A percentile compares a stretch with the other conserved stretches of the same genome.
These are phyloP conservation scores for Xylaria multiplex DNA, from an alignment of 2,329 filamentous ascomycete genomes.

Conservation along the genomic window DNA sequence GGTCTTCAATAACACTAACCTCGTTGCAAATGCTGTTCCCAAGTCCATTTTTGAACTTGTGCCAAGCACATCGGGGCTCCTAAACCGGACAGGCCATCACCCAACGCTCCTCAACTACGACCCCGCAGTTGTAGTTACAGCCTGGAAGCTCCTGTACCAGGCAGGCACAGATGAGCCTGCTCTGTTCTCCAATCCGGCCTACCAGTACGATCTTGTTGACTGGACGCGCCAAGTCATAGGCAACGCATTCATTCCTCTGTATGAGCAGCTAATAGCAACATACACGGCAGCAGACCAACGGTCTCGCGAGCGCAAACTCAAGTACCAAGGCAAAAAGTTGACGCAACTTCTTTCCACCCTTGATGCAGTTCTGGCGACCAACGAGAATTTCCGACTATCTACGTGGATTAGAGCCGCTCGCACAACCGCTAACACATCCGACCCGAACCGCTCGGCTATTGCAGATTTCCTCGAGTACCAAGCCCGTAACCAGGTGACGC, in stretches of 20 bases:
- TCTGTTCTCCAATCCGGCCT: constrained; percentile 35
- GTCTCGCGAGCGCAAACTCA: constrained; percentile 4
- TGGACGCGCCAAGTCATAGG: constrained; percentile 36
- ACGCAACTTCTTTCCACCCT: constrained; percentile 29
- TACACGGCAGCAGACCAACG: constrained; percentile 16
- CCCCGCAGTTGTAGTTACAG: constrained; percentile 25
- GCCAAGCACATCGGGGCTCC: constrained; percentile 31
- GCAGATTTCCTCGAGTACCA: constrained; percentile 39
- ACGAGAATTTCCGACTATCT: constrained; percentile 32
- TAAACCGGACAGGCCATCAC: constrained; percentile 38
- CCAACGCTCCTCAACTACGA: constrained; percentile 38
- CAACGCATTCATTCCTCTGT: constrained; percentile 37
- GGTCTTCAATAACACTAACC: constrained; percentile 39
- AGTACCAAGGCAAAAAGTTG: constrained; percentile 28
- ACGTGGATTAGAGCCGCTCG: constrained; percentile 36
- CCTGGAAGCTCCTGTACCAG: constrained; percentile 34
- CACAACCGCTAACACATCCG: constrained; percentile 24
- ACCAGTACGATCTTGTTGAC: constrained; percentile 38
- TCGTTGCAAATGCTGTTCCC: constrained; percentile 35
- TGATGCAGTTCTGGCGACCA: constrained; percentile 33
- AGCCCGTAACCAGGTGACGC: constrained; percentile 37
- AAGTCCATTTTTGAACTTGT: constrained; percentile 37
- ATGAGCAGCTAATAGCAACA: constrained; percentile 31
- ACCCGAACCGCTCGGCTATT: constrained; percentile 20
- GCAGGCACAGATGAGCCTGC: constrained; percentile 28